These are phyloP conservation scores for Chlamydomonas asymmetrica DNA, from an alignment of 139 green algal genomes.

Conservation along the genomic window DNA sequence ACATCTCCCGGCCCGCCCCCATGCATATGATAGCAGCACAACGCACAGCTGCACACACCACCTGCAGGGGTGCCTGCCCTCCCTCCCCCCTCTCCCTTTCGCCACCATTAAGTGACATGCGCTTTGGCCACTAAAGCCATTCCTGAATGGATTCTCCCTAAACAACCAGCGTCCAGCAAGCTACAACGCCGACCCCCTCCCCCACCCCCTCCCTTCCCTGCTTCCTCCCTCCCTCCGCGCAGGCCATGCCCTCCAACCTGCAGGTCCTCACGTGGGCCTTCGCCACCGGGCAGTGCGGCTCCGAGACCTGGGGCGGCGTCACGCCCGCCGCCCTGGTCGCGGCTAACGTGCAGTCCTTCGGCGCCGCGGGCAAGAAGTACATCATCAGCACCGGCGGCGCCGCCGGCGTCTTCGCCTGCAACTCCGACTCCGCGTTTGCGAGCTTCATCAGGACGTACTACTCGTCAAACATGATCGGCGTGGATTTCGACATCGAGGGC, in stretches of 20 bases:
- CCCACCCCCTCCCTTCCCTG: no score
- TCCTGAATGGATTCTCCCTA: no score
- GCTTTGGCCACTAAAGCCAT: no score
- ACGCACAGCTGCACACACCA: no score
- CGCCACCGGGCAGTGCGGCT: slow-evolving; percentile 8
- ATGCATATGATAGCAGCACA: no score
- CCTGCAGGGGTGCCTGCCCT: no score
- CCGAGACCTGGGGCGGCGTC: slow-evolving; percentile 9
- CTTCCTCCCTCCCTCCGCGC: no score
- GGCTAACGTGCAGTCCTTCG: slow-evolving; percentile 2
- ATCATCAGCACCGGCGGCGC: slow-evolving; percentile 12
- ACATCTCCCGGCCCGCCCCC: no score
- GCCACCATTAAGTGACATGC: no score
- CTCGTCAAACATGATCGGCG: not conserved
- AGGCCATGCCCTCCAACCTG: not conserved
- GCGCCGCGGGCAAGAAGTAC: slow-evolving; percentile 9
- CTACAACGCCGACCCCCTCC: no score
- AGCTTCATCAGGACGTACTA: slow-evolving; percentile 1
- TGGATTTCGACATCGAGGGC: slow-evolving; percentile 10
- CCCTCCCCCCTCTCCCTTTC: no score
- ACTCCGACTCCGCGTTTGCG: slow-evolving; percentile 3
- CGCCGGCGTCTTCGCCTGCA: slow-evolving; percentile 1
- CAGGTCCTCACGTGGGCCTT: slow-evolving; percentile 9
- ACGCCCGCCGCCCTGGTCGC: not conserved
- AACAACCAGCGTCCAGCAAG: no score